phyloP scores from a whole-genome alignment of 2,329 filamentous ascomycete genomes.

The Aspergillus novofumigatus region DNA sequence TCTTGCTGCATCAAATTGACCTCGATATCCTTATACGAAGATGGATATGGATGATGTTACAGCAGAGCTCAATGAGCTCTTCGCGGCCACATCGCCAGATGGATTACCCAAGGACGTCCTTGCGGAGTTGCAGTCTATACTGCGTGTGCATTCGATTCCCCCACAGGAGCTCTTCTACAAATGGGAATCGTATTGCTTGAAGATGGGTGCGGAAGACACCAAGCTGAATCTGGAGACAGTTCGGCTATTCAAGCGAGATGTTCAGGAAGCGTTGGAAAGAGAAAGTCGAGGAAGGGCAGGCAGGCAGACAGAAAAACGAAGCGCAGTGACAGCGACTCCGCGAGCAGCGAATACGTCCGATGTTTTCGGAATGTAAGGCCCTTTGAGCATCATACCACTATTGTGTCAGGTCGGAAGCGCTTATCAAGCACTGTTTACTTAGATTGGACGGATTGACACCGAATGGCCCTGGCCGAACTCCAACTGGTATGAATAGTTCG shows the following conservation, averaged over 20 bases:
- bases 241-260: constrained; percentile 75
- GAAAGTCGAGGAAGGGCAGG: constrained; percentile 62
- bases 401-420: background rate
- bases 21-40: background rate
- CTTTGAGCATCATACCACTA: background rate
- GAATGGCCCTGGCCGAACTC: constrained; percentile 47
- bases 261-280: constrained; percentile 79
- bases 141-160: constrained; percentile 75
- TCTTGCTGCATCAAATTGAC: background rate
- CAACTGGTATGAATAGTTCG: constrained; percentile 37
- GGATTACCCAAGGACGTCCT: constrained; percentile 72
- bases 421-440: background rate
- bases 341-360: constrained; percentile 60
- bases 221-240: constrained; percentile 66
- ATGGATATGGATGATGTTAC: constrained; percentile 47
- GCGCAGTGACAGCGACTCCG: constrained; percentile 54
- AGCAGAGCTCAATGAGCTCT: constrained; percentile 57
- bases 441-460: constrained; percentile 67
- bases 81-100: constrained; percentile 49
- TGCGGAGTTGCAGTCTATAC: constrained; percentile 77
- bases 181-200: constrained; percentile 97
- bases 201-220: constrained; percentile 79
- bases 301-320: constrained; percentile 61
- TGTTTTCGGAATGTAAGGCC: constrained; percentile 73
- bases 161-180: constrained; percentile 93